Conservation (phyloP, 2,329 filamentous ascomycete genomes). For the Diplodia corticola region DNA sequence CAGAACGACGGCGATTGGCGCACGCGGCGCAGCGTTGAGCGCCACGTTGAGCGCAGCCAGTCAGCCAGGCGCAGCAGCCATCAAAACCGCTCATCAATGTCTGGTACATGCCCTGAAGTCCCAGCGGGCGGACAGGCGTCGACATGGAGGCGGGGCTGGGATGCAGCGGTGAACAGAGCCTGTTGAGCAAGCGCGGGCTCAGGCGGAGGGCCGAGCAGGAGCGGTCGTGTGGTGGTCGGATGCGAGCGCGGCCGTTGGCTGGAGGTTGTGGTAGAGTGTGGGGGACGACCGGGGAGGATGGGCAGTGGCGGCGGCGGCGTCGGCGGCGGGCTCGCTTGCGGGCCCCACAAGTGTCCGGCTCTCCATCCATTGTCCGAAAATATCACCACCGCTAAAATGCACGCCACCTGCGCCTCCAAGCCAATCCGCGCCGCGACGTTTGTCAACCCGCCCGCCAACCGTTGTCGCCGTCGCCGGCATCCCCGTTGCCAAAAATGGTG, state of each 20-base stretch:
- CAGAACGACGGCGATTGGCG: background rate
- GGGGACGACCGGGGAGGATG: background rate
- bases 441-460: background rate
- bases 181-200: background rate
- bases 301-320: background rate
- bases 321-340: background rate
- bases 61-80: background rate
- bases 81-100: background rate
- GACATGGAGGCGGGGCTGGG: background rate
- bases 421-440: background rate
- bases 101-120: no score
- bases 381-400: background rate
- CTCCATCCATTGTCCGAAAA: slow-evolving; percentile 15
- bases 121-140: background rate
- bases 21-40: background rate
- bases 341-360: background rate
- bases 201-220: background rate
- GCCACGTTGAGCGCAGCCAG: background rate
- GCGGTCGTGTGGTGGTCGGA: background rate
- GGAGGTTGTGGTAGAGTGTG: background rate
- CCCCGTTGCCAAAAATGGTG: slow-evolving; percentile 7
- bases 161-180: background rate
- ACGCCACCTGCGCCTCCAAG: background rate
- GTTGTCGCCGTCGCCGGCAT: background rate
- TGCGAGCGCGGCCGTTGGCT: background rate